phyloP scores from a whole-genome alignment of 1,284 basidiomycete genomes.

The Leccinum fallax region DNA sequence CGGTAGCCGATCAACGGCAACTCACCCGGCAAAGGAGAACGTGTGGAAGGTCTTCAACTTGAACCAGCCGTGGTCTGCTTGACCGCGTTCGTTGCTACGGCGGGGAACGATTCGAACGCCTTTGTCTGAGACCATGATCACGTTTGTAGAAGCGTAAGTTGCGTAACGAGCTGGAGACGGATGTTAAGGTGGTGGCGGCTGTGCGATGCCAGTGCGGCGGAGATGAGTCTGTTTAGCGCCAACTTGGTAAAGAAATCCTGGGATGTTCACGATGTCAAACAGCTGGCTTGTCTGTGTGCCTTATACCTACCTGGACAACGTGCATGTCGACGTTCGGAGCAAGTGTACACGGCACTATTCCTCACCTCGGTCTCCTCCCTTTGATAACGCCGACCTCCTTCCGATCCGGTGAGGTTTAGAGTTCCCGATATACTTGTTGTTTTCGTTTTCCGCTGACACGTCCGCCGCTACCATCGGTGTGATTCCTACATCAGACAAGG shows the following conservation, averaged over 20 bases:
- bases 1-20: background rate
- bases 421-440: background rate
- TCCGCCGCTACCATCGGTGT: background rate
- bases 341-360: background rate
- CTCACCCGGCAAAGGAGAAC: slow-evolving; percentile 76
- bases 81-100: slow-evolving; percentile 68
- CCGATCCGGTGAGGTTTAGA: background rate
- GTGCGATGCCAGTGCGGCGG: background rate
- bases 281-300: background rate
- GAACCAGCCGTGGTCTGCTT: slow-evolving; percentile 88
- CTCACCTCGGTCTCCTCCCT: background rate
- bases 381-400: background rate
- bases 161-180: background rate
- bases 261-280: background rate
- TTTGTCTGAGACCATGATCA: slow-evolving; percentile 19
- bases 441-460: slow-evolving; percentile 3
- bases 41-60: slow-evolving; percentile 79
- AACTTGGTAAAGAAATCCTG: slow-evolving; percentile 9
- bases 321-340: background rate
- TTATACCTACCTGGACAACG: slow-evolving; percentile 22
- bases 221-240: slow-evolving; percentile 1
- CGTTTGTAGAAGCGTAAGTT: background rate
- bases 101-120: slow-evolving; percentile 56
- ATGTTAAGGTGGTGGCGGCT: background rate
- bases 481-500: background rate